These are phyloP conservation scores for Fonsecaea nubica DNA, from an alignment of 2,329 filamentous ascomycete species.

Conservation along the genomic window DNA sequence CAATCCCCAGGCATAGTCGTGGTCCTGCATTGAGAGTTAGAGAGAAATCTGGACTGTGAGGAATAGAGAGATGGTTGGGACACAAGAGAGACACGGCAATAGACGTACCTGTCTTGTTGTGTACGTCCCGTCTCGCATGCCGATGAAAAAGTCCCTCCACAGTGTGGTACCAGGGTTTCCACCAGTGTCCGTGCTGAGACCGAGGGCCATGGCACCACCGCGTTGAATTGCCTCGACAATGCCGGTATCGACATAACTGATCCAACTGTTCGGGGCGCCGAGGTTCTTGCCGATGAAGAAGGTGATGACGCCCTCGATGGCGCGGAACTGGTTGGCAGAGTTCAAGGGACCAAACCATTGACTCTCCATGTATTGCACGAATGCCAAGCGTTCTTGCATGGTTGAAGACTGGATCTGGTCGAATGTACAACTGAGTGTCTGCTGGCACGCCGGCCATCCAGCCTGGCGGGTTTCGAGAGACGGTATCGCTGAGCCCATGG, in stretches of 20 bases:
- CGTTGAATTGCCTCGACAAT: slow-evolving; percentile 22
- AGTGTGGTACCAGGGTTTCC: slow-evolving; percentile 20
- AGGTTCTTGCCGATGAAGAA: slow-evolving; percentile 40
- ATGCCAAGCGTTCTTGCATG: slow-evolving; percentile 38
- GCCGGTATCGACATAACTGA: slow-evolving; percentile 39
- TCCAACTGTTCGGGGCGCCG: slow-evolving; percentile 35
- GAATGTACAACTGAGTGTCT: slow-evolving; percentile 37
- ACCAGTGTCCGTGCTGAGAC: slow-evolving; percentile 20
- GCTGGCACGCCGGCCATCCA: slow-evolving; percentile 14
- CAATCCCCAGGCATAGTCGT: slow-evolving; percentile 23
- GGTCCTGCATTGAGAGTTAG: slow-evolving; percentile 11
- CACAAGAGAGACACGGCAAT: neutral
- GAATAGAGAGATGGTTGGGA: neutral
- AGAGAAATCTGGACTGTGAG: neutral
- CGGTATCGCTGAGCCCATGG: neutral
- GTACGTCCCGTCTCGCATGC: slow-evolving; percentile 1
- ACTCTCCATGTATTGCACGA: slow-evolving; percentile 39
- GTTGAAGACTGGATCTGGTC: slow-evolving; percentile 38
- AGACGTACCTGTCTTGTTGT: slow-evolving; percentile 6
- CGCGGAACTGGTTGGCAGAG: slow-evolving; percentile 37
- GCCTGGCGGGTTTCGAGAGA: slow-evolving; percentile 7
- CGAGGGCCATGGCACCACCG: slow-evolving; percentile 25
- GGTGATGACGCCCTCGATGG: slow-evolving; percentile 38
- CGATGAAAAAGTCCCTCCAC: slow-evolving; percentile 17
- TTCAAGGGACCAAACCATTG: slow-evolving; percentile 31